Percentiles rank a stretch among this genome's conserved stretches.
Evolutionary conservation across 176 grass and related monocot species (phyloP).

Genomic region (Musa acuminata): DNA sequence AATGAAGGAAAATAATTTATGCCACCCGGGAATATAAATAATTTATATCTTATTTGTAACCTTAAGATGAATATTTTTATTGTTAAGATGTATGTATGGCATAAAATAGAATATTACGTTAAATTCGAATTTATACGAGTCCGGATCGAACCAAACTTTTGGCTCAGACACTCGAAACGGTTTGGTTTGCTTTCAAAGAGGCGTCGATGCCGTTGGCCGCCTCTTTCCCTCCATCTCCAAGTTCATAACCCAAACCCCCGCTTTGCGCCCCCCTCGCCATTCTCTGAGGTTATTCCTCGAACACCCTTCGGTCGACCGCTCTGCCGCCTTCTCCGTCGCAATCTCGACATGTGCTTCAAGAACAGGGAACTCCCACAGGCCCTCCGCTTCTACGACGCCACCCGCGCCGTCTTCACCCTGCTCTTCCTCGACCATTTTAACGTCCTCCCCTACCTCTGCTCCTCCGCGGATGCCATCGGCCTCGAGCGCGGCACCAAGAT

Average conservation of each 20-base stretch:
- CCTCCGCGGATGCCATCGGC: slow-evolving; percentile 27
- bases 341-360: slow-evolving; percentile 73
- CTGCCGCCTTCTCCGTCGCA: neutral
- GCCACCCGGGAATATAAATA: too few relatives aligned
- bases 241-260: neutral
- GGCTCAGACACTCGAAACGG: neutral
- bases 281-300: neutral
- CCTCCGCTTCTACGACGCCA: slow-evolving; percentile 63
- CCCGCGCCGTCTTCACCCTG: slow-evolving; percentile 26
- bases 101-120: too few relatives aligned
- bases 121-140: too few relatives aligned
- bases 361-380: slow-evolving; percentile 46
- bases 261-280: neutral
- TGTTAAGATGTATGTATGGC: too few relatives aligned
- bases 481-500: slow-evolving; percentile 67
- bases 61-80: too few relatives aligned
- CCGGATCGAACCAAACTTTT: too few relatives aligned
- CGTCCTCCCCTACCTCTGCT: slow-evolving; percentile 90
- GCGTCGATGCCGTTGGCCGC: neutral
- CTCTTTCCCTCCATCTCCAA: neutral
- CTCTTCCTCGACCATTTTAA: slow-evolving; percentile 78
- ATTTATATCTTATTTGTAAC: too few relatives aligned
- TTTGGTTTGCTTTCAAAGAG: neutral
- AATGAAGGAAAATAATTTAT: too few relatives aligned
- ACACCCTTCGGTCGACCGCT: neutral